phyloP scores from a whole-genome alignment of 2,329 filamentous ascomycete species.

The Phyllosticta paracitricarpa region DNA sequence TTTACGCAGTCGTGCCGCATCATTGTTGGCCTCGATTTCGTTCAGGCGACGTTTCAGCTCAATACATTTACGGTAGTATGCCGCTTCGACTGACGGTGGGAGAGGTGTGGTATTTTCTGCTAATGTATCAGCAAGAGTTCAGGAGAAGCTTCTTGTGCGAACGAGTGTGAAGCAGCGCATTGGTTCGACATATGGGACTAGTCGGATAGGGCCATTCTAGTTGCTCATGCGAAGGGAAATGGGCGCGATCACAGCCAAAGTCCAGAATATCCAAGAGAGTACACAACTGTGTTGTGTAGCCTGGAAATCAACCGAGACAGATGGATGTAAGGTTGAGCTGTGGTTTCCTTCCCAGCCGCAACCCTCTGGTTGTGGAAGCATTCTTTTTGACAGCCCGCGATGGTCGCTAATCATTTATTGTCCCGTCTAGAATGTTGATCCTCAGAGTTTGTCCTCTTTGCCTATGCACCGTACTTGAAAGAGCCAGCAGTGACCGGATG shows the following conservation, averaged over 20 bases:
- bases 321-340: too few species aligned
- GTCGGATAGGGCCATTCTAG: too few species aligned
- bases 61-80: slow-evolving; percentile 94
- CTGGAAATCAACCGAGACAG: too few species aligned
- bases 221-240: too few species aligned
- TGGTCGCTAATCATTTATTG: not conserved
- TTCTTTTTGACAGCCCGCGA: not conserved
- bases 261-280: too few species aligned
- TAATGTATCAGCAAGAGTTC: not conserved
- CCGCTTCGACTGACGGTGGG: slow-evolving; percentile 87
- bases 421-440: not conserved
- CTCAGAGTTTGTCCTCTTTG: not conserved
- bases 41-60: slow-evolving; percentile 83
- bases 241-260: too few species aligned
- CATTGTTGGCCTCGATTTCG: slow-evolving; percentile 87
- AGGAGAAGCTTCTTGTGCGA: not conserved
- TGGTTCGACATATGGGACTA: not conserved
- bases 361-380: too few species aligned
- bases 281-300: too few species aligned
- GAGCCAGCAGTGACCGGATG: not conserved
- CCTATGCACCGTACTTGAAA: not conserved
- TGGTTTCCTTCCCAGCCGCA: too few species aligned
- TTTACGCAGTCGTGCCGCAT: slow-evolving; percentile 69
- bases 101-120: slow-evolving; percentile 25
- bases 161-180: not conserved